Base-by-base conservation (phyloP, 495 filamentous ascomycete species). In the Penicillium pancosmium region DNA sequence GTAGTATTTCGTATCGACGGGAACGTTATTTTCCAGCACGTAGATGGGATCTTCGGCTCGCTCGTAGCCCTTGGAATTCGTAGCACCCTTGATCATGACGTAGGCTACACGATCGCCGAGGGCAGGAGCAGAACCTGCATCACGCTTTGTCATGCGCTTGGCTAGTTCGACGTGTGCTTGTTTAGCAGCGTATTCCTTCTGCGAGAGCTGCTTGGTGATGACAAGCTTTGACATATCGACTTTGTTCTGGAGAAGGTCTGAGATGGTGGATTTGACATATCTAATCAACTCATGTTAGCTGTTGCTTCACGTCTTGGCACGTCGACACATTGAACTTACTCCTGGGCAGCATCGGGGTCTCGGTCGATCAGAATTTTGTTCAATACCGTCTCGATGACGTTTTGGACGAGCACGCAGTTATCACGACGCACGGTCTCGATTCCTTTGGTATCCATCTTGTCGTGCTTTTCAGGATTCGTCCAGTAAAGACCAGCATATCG, bases 381-480 rank as follows among this genome's bases (percentile, higher is more conserved):
- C 62, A 99, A 78, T 6, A 96, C 91, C 15, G 94, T 99, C 74
- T 99, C 94, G 67, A 99, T 98, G 59, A 98, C 95, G 43, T 89
- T 96, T 68, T 97, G 92, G 10, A 98, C 94, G 34, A 99, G 77
- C 49, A 92, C 79, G 69, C 94, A 99, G 68, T 99, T 99, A 69
- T 99, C 94, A 81, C 94, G 81, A 34, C 94, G 86, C 44, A 99
- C 95, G 6, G 94, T 99, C 76, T 99, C 94, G 63, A 99, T 97
- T 80, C 94, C 94, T 73, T 99, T 99, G 64, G 89, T 97, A 69
- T 99, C 94, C 95, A 99, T 98, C 80, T 99, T 99, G 80, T 99
- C 94, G 64, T 86, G 92, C 70, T 95, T 96, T n/a, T 91, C 84
- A 0, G 94, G 84, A 47, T 88, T 92, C 18, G 95, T 98, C 92